Conservation (phyloP, 1,284 basidiomycete species). For the Cystobasidium pallidum region DNA sequence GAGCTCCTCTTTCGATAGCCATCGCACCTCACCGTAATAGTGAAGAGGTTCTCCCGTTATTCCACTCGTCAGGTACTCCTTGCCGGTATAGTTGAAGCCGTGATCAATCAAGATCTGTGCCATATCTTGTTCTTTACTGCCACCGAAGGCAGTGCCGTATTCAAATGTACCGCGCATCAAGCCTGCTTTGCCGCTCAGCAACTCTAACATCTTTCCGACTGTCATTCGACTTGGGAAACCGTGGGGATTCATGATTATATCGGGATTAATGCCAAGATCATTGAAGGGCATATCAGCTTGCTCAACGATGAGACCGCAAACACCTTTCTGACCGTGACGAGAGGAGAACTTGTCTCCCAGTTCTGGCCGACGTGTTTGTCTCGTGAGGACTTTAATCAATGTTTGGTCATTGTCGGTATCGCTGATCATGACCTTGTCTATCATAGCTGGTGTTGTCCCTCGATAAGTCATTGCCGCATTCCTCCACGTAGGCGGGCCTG, state of each 20-base stretch:
- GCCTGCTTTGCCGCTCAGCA: conserved; percentile 93
- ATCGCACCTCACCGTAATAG: conserved; percentile 66
- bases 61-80: conserved; percentile 97
- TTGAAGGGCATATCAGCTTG: conserved; percentile 99
- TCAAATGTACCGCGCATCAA: conserved; percentile 83
- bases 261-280: conserved; percentile 88
- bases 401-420: conserved; percentile 88
- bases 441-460: conserved; percentile 85
- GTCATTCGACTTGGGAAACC: conserved; percentile 80
- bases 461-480: conserved; percentile 90
- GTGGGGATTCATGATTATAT: conserved; percentile 99
- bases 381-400: conserved; percentile 97
- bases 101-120: conserved; percentile 89
- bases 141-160: conserved; percentile 80
- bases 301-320: conserved; percentile 96
- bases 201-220: conserved; percentile 99
- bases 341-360: conserved; percentile 99
- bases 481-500: conserved; percentile 77
- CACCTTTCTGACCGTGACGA: conserved; percentile 97
- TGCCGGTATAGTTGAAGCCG: conserved; percentile 95
- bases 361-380: conserved; percentile 94
- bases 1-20: background rate
- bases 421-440: conserved; percentile 97
- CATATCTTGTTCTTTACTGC: conserved; percentile 98
- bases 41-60: conserved; percentile 96